Evolutionary conservation across 148 eudicot species (phyloP).

Genomic region (Agrostemma githago): DNA sequence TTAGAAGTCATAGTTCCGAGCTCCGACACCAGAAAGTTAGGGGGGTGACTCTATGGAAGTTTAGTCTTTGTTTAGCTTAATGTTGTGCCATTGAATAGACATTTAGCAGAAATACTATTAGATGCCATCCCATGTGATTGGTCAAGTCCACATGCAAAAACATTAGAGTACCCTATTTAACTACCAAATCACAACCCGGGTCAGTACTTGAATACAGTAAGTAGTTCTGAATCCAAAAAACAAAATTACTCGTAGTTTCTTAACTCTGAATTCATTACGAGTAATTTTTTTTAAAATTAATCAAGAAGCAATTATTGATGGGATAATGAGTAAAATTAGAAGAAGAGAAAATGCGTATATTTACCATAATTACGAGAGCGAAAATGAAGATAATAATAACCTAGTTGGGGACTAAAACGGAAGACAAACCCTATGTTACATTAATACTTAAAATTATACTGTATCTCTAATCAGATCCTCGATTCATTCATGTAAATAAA

Average conservation of each 20-base stretch:
- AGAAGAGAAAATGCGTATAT: no score
- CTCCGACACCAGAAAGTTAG: not conserved
- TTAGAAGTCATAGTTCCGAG: not conserved
- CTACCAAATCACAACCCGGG: not conserved
- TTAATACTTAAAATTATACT: not conserved
- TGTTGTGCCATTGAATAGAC: not conserved
- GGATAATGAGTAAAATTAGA: not conserved
- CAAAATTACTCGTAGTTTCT: not conserved
- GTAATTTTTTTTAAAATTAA: not conserved
- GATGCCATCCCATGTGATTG: not conserved
- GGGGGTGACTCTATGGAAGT: not conserved
- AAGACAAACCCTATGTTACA: not conserved
- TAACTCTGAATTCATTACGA: not conserved
- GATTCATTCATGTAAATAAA: not conserved
- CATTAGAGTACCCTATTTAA: not conserved
- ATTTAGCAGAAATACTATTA: not conserved
- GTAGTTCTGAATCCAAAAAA: not conserved
- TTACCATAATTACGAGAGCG: no score
- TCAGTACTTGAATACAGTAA: conserved; percentile 3
- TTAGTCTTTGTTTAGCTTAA: not conserved
- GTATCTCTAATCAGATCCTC: conserved; percentile 1
- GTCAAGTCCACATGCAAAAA: conserved; percentile 13
- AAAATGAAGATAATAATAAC: not conserved
- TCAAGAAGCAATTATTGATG: not conserved
- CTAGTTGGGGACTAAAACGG: not conserved